Evolutionary conservation across 1,284 basidiomycete genomes (phyloP).

Genomic region (Cutaneotrichosporon mucoides): DNA sequence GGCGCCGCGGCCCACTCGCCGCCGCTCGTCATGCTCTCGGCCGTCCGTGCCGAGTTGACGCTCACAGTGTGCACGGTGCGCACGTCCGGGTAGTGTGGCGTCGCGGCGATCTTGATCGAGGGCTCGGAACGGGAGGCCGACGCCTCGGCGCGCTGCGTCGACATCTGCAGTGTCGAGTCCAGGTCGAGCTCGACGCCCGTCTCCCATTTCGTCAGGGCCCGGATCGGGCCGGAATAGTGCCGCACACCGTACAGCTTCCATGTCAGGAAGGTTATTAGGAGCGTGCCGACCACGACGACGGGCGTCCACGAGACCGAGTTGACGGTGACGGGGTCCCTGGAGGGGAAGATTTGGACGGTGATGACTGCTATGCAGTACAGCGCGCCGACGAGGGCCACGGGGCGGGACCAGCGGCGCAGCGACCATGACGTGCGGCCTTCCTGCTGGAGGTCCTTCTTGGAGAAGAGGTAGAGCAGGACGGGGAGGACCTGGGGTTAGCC

Average conservation of each 20-base stretch:
- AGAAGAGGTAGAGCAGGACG: conserved; percentile 40
- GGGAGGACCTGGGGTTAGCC: conserved; percentile 25
- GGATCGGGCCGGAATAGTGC: conserved; percentile 48
- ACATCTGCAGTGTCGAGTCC: conserved; percentile 20
- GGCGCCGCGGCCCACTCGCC: conserved; percentile 13
- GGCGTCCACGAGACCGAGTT: conserved; percentile 43
- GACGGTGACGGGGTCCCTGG: conserved; percentile 31
- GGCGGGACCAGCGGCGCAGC: conserved; percentile 36
- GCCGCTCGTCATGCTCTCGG: conserved; percentile 5
- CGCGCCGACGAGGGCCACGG: conserved; percentile 33
- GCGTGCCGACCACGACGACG: conserved; percentile 34
- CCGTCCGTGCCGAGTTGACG: conserved; percentile 7
- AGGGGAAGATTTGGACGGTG: conserved; percentile 37
- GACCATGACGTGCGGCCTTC: conserved; percentile 47
- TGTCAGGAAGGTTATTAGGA: conserved; percentile 35
- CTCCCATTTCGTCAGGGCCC: conserved; percentile 48
- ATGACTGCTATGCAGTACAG: conserved; percentile 33
- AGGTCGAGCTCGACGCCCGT: conserved; percentile 47
- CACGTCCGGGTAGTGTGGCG: conserved; percentile 4
- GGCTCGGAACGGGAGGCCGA: not conserved
- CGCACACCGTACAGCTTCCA: conserved; percentile 20
- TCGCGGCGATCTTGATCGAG: conserved; percentile 12
- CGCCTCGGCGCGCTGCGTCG: conserved; percentile 1
- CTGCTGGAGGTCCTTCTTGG: conserved; percentile 36
- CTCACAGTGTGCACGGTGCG: conserved; percentile 5